Percentiles rank a stretch among this genome's conserved stretches.
Evolutionary conservation across 805 yeast genomes (phyloP).

Genomic region (Wickerhamomyces bisporus): DNA sequence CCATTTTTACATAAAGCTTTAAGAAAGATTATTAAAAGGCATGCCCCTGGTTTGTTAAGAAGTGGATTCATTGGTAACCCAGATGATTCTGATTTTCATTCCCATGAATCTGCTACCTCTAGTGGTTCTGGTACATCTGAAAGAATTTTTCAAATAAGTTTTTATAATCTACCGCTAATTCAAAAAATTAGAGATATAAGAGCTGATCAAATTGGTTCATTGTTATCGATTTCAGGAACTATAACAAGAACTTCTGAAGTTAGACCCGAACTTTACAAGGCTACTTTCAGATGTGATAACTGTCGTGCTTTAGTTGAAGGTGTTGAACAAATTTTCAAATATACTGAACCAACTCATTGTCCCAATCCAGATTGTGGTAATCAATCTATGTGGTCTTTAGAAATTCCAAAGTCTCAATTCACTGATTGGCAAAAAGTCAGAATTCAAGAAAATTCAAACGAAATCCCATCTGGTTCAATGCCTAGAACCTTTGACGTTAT

Average conservation of each 20-base stretch:
- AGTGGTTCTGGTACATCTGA: constrained; percentile 50
- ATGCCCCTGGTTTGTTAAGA: constrained; percentile 68
- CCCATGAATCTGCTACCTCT: constrained; percentile 36
- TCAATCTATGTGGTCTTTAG: constrained; percentile 79
- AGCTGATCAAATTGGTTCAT: constrained; percentile 82
- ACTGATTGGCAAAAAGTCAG: constrained; percentile 96
- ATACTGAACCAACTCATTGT: constrained; percentile 92
- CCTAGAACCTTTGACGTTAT: constrained; percentile 94
- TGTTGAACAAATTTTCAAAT: constrained; percentile 88
- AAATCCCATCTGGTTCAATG: constrained; percentile 98
- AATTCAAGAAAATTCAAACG: constrained; percentile 93
- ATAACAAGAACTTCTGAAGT: constrained; percentile 96
- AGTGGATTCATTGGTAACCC: constrained; percentile 30
- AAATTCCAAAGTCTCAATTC: constrained; percentile 78
- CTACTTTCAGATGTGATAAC: constrained; percentile 81
- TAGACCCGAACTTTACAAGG: constrained; percentile 86
- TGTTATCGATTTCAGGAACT: constrained; percentile 85
- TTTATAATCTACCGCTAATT: constrained; percentile 77
- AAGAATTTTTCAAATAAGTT: constrained; percentile 82
- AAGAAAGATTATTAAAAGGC: constrained; percentile 61
- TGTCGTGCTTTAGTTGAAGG: constrained; percentile 84
- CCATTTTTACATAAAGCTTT: constrained; percentile 80
- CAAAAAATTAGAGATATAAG: constrained; percentile 86
- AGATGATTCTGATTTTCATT: constrained; percentile 26
- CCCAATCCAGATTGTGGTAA: constrained; percentile 84